Percentiles rank a stretch among this genome's conserved stretches.
Conservation (phyloP, 768 basidiomycete genomes). For the Russula griseocarnosa region DNA sequence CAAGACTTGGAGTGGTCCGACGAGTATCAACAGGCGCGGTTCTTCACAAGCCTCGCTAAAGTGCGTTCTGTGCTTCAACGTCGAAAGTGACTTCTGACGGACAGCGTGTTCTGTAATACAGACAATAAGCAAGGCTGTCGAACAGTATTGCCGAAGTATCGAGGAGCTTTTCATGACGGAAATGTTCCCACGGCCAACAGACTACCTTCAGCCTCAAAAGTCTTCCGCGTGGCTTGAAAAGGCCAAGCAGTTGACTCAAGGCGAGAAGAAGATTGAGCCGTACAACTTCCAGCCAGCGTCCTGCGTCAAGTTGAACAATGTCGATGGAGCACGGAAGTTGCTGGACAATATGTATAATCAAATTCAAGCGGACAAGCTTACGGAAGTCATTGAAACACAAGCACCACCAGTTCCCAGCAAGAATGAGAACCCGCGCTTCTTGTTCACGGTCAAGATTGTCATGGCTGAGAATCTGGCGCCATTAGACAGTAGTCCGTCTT, state of each 20-base stretch:
- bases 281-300: constrained; percentile 94
- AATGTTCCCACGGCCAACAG: constrained; percentile 83
- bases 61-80: constrained; percentile 41
- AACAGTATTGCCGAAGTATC: constrained; percentile 84
- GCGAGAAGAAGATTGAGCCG: constrained; percentile 90
- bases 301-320: constrained; percentile 96
- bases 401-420: constrained; percentile 74
- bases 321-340: constrained; percentile 84
- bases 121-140: constrained; percentile 88
- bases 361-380: constrained; percentile 83
- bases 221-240: constrained; percentile 87
- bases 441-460: constrained; percentile 92
- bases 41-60: constrained; percentile 85
- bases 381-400: constrained; percentile 52
- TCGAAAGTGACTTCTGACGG: neutral
- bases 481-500: constrained; percentile 68
- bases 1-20: constrained; percentile 92
- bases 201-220: constrained; percentile 79
- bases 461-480: constrained; percentile 87
- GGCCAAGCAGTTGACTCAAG: constrained; percentile 70
- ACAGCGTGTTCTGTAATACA: constrained; percentile 34
- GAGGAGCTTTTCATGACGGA: constrained; percentile 91
- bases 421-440: constrained; percentile 58
- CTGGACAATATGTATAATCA: constrained; percentile 93
- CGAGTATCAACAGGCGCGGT: constrained; percentile 80